Evolutionary conservation across 31 red algal species (phyloP).

Genomic region (Endocladia muricata): DNA sequence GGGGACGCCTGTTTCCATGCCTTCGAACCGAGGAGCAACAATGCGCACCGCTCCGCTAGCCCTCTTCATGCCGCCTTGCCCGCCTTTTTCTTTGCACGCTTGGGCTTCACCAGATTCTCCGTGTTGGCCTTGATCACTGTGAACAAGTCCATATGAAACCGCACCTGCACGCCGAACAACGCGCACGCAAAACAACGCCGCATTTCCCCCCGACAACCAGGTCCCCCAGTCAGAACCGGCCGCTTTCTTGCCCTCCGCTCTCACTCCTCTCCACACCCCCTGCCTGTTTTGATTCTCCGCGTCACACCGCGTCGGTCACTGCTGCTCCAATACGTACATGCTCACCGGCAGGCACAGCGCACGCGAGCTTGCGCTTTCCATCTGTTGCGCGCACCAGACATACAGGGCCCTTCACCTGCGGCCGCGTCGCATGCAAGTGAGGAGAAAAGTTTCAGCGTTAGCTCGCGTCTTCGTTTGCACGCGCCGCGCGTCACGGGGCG

Average conservation of each 20-base stretch:
- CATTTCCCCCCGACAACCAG: no score
- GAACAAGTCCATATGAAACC: slow-evolving; percentile 75
- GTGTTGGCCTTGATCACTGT: slow-evolving; percentile 68
- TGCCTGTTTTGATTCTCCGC: no score
- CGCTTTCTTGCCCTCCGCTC: no score
- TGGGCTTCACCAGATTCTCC: slow-evolving; percentile 49
- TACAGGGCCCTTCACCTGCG: slow-evolving; percentile 31
- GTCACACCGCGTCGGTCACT: no score
- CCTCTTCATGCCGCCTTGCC: slow-evolving; percentile 17
- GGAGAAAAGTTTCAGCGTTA: neutral
- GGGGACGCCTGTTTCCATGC: no score
- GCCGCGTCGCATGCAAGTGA: neutral
- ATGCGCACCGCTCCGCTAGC: no score
- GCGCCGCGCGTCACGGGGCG: neutral
- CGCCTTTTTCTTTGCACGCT: slow-evolving; percentile 30
- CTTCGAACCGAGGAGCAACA: no score
- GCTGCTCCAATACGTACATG: no score
- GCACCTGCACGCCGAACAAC: slow-evolving; percentile 1
- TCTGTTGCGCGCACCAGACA: slow-evolving; percentile 73
- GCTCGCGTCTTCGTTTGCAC: no score
- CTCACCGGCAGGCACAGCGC: slow-evolving; percentile 37
- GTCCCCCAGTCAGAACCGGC: no score
- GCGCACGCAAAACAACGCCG: neutral
- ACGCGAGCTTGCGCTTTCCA: slow-evolving; percentile 64
- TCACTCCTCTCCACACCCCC: no score